phyloP scores from a whole-genome alignment of 768 basidiomycete species.

The Pulveroboletus sp. region DNA sequence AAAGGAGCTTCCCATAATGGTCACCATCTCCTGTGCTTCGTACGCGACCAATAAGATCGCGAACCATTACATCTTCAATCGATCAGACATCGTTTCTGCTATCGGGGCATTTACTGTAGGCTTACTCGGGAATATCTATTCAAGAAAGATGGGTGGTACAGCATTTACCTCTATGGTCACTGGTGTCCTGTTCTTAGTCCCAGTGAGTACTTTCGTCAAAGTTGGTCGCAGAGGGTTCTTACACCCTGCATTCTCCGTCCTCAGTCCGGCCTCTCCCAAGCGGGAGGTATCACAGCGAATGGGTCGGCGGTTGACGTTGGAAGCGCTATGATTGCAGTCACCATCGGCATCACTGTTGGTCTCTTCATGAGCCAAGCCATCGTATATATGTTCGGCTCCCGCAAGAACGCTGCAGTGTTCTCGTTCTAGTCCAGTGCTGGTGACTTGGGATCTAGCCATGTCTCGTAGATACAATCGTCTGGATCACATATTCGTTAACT shows the following conservation, averaged over 20 bases:
- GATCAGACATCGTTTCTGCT: slow-evolving; percentile 78
- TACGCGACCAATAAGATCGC: slow-evolving; percentile 79
- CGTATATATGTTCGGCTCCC: slow-evolving; percentile 80
- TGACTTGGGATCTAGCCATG: neutral
- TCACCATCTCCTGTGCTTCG: slow-evolving; percentile 73
- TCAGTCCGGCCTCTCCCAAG: slow-evolving; percentile 81
- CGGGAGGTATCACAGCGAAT: slow-evolving; percentile 77
- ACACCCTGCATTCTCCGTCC: neutral
- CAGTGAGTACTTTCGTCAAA: slow-evolving; percentile 47
- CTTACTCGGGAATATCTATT: slow-evolving; percentile 74
- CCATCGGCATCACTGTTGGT: slow-evolving; percentile 86
- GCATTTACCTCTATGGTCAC: slow-evolving; percentile 91
- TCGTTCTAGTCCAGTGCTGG: slow-evolving; percentile 50
- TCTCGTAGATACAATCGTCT: slow-evolving; percentile 3
- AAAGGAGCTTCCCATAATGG: slow-evolving; percentile 76
- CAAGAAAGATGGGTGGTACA: slow-evolving; percentile 76
- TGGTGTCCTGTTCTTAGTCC: slow-evolving; percentile 81
- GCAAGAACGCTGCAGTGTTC: slow-evolving; percentile 82
- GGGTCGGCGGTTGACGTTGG: slow-evolving; percentile 82
- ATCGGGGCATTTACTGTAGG: slow-evolving; percentile 84
- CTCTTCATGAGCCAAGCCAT: slow-evolving; percentile 84
- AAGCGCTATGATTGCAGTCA: slow-evolving; percentile 84
- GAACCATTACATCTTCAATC: slow-evolving; percentile 80
- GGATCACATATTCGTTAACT: neutral
- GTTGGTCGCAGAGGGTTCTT: neutral